Evolutionary conservation across 306 rosid genomes (phyloP), one percentile per base, ranked within the genome.

Genomic region (Alnus rubra): DNA sequence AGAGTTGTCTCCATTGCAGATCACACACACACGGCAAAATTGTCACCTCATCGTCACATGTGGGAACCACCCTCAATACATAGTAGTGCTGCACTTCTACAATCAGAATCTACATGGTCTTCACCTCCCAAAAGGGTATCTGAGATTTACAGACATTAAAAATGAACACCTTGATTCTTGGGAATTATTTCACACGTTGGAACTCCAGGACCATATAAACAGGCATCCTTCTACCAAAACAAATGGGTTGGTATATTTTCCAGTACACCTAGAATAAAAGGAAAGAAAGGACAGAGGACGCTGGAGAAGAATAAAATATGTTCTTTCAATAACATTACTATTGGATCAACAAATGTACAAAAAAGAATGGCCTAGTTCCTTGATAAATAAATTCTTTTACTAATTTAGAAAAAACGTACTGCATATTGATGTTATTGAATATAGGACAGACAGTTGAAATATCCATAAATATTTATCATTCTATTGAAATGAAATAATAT

Each of bases 151-250:
- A 59, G 30, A 4, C 18, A 52, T 52, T 15, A 13, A 52, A 52
- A 13, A 15, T 42, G 4, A 42, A 42, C 45, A 42, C 19, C 58
- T 8, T 52, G n/a, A 52, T 52, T 15, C 58, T 13, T 52, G 4
- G 4, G 63, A 56, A n/a, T 18, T 56, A n/a, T 19, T 33, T 35
- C 42, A 31, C 47, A 14, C 1, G 19, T 15, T 31, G 45, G 12
- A 33, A 63, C 44, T 35, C 28, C 69, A 28, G 45, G 45, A 42
- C 45, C 1, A 42, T 42, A 42, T 42, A 42, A 42, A 42, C 33
- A 59, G 65, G 37, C 65, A 28, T 59, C 65, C 65, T 59, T 59
- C 65, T 42, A 59, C 65, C 65, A 9, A 59, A 58, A 28, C 11
- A 4, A 59, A 59, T 9, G 30, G 39, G 33, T 8, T 67, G 50